Base-by-base conservation (phyloP, 805 yeast species). In the Ogataea chonburiensis region DNA sequence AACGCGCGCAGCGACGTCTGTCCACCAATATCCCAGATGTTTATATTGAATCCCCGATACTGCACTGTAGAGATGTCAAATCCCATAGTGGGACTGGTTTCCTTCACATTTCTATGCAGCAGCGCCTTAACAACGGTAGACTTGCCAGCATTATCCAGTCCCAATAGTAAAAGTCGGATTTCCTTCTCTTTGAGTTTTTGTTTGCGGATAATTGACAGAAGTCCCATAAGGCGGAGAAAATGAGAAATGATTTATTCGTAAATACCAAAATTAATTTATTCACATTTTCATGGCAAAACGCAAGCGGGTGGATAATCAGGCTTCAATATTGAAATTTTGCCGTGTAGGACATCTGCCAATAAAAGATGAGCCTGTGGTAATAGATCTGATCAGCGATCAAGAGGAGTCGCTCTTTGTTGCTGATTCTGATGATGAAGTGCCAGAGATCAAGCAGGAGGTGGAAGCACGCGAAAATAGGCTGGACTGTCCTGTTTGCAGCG, bases 121-220 rank as follows among this genome's bases (percentile, higher is more conserved):
- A 86, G 53, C 13, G 66, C 55, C 40, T 79, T 78, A 15, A 88
- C 81, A 2, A 91, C 73, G 0, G 96, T 85, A 2, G 96, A 84
- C 58, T 89, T 89, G 2, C 98, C 98, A 0, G 96, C 75, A 58
- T 86, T 87, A 55, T 89, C 98, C 3, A 89, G 72, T 0, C 98
- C 98, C 9, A 89, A 70, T 39, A 86, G 68, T 15, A 91, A 66
- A 17, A 87, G 71, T 15, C 96, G 66, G 21, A 85, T 62, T 57
- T 88, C 95, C 37, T 70, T 68, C 47, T 86, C 96, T 57, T 86
- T 87, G 25, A 75, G 66, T 62, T 86, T 82, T 54, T 86, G 95
- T 55, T 87, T 88, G 50, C 81, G 71, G 38, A 89, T 82, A 18
- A 87, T 81, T 1, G 86, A 74, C 12, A 88, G 62, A 2, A 88